A percentile compares a stretch with the other conserved stretches of the same genome.
Conservation (phyloP, 2,329 filamentous ascomycete species). For the Calonectria crousiana region DNA sequence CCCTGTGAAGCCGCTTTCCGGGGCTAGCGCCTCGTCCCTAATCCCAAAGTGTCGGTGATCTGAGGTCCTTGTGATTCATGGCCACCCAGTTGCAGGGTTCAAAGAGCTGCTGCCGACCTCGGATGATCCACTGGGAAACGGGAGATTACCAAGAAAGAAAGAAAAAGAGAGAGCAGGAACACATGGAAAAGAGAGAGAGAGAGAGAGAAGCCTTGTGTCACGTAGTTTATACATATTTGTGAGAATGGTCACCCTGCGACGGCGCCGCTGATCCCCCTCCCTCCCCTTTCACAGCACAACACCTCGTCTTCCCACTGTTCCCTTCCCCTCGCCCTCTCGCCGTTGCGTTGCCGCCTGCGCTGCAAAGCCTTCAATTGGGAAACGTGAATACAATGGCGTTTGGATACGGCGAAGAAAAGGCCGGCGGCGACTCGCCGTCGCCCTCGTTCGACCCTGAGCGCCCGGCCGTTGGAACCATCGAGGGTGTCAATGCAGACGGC, state of each 20-base stretch:
- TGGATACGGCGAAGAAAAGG: slow-evolving; percentile 31
- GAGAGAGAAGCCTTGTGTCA: slow-evolving; percentile 6
- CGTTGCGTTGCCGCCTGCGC: neutral
- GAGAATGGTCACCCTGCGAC: slow-evolving; percentile 3
- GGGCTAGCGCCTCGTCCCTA: slow-evolving; percentile 20
- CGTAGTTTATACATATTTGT: slow-evolving; percentile 12
- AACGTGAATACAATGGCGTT: slow-evolving; percentile 30
- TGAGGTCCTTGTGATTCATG: slow-evolving; percentile 19
- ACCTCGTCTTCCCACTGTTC: neutral
- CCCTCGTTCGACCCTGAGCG: slow-evolving; percentile 40
- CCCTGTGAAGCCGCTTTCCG: slow-evolving; percentile 15
- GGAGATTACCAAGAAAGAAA: slow-evolving; percentile 20
- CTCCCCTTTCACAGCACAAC: neutral
- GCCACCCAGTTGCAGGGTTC: slow-evolving; percentile 1
- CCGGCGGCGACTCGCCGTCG: slow-evolving; percentile 34
- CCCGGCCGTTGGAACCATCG: slow-evolving; percentile 12
- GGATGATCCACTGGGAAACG: slow-evolving; percentile 22
- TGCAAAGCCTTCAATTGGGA: slow-evolving; percentile 15
- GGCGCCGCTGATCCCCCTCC: slow-evolving; percentile 6
- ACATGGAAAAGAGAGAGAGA: neutral
- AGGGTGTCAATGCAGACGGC: slow-evolving; percentile 33
- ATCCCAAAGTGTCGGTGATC: slow-evolving; percentile 17
- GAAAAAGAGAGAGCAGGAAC: neutral
- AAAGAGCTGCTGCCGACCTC: slow-evolving; percentile 21
- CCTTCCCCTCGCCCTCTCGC: neutral